phyloP scores from a whole-genome alignment of 345 rosid species.

The Salix purpurea region DNA sequence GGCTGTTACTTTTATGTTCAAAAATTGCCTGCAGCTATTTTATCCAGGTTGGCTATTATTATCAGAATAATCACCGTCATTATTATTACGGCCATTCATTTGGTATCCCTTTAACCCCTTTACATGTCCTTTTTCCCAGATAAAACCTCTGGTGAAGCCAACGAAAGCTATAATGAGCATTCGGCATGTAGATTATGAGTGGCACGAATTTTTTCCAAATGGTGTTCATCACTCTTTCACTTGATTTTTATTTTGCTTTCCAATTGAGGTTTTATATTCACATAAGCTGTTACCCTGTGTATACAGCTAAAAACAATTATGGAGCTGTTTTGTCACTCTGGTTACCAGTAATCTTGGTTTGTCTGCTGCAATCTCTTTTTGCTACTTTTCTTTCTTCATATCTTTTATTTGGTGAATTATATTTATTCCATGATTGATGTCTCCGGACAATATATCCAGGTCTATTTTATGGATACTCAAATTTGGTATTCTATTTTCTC shows the following conservation, averaged over 20 bases:
- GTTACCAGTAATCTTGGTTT: slow-evolving; percentile 75
- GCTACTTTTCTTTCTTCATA: background rate
- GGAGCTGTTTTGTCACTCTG: slow-evolving; percentile 80
- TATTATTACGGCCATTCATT: background rate
- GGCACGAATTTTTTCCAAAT: slow-evolving; percentile 90
- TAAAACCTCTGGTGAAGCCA: slow-evolving; percentile 83
- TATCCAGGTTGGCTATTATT: slow-evolving; percentile 54
- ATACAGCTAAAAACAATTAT: slow-evolving; percentile 62
- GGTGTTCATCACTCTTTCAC: slow-evolving; percentile 37
- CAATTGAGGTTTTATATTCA: slow-evolving; percentile 5
- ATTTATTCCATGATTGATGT: background rate
- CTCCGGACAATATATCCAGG: slow-evolving; percentile 41
- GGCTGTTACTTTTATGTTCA: slow-evolving; percentile 70
- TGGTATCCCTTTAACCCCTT: background rate
- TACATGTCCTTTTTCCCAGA: slow-evolving; percentile 34
- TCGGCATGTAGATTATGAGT: slow-evolving; percentile 52
- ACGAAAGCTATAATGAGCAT: slow-evolving; percentile 81
- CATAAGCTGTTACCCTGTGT: slow-evolving; percentile 12
- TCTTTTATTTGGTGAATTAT: background rate
- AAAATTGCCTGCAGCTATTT: slow-evolving; percentile 74
- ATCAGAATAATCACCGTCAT: too few relatives aligned
- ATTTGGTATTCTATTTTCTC: slow-evolving; percentile 91
- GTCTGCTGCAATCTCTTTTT: slow-evolving; percentile 12
- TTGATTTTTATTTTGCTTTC: slow-evolving; percentile 8
- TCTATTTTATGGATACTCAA: slow-evolving; percentile 94